A percentile compares a stretch with the other conserved stretches of the same genome.
Evolutionary conservation across 805 yeast genomes (phyloP).

Genomic region (Candida peoriensis): DNA sequence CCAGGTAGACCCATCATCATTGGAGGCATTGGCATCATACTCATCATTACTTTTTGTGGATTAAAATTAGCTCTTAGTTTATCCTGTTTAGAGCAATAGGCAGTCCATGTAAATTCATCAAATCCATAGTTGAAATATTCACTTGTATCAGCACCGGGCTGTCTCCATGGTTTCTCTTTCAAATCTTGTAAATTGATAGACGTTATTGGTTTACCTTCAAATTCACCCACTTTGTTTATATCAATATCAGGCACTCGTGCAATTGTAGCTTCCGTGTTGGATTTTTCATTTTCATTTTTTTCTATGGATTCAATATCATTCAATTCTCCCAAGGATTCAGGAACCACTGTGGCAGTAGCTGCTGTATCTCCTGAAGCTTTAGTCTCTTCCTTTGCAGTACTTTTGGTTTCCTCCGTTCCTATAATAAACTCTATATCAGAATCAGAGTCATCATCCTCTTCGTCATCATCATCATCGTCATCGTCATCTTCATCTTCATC

Average conservation of each 20-base stretch:
- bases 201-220: conserved; percentile 79
- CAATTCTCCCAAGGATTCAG: conserved; percentile 30
- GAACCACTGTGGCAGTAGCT: conserved; percentile 19
- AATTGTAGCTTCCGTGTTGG: conserved; percentile 31
- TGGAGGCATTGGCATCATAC: conserved; percentile 41
- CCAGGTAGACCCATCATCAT: conserved; percentile 26
- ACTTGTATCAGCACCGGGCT: conserved; percentile 91
- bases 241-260: conserved; percentile 47
- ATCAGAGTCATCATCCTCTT: conserved; percentile 45
- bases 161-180: conserved; percentile 97
- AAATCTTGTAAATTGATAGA: conserved; percentile 73
- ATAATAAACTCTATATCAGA: conserved; percentile 84
- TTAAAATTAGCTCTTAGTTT: conserved; percentile 72
- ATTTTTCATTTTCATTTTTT: conserved; percentile 15
- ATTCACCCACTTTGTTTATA: conserved; percentile 66
- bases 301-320: conserved; percentile 26
- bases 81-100: conserved; percentile 86
- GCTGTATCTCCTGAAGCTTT: conserved; percentile 8
- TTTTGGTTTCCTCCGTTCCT: conserved; percentile 33
- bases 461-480: conserved; percentile 41
- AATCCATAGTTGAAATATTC: conserved; percentile 97
- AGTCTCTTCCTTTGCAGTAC: conserved; percentile 10
- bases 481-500: conserved; percentile 33
- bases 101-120: conserved; percentile 94
- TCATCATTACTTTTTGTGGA: conserved; percentile 73